Base-by-base conservation (phyloP, 1,139 yeast genomes). In the Debaryomyces sp. region DNA sequence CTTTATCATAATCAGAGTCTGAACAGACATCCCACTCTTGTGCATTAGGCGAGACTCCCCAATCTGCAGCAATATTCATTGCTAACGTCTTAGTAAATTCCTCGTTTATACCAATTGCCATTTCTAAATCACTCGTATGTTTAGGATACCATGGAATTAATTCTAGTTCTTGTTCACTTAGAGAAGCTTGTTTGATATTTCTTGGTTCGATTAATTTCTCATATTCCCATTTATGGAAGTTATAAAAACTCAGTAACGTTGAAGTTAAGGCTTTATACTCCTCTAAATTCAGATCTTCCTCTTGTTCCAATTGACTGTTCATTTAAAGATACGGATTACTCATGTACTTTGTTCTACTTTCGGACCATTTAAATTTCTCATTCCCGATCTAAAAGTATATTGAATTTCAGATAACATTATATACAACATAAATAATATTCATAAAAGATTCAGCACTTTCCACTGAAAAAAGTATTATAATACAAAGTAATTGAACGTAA, bases 1-100 rank as follows among this genome's bases (percentile, higher is more conserved):
- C 87, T 61, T 87, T 86, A 46, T 84, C 88, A 51, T 74, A 75
- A 51, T 86, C 89, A 4, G 66, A 54, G 13, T 58, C 53, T 2
- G 72, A 64, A 15, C 82, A 73, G 1, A 64, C 64, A 6, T 67
- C 62, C 90, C 90, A 85, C 2, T 57, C 55, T 1, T 51, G 42
- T 0, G 79, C 76, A 46, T 71, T 69, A 0, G 62, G 37, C 0
- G 74, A 61, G 0, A 79, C 78, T 0, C 83, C 87, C 87, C 89
- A 85, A 45, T 72, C 76, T 2, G 55, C 54, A 3, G 85, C 81
- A 1, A 84, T 76, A 0, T 66, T 61, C 1, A 61, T 45, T 0
- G 87, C 85, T 33, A 87, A 69, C 2, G 62, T 54, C 41, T 71
- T 68, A 13, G 78, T 68, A 57, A 85, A 85, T 8, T 61, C 58